Conservation (phyloP, 139 green algal genomes). For the Picochlorum sp. region DNA sequence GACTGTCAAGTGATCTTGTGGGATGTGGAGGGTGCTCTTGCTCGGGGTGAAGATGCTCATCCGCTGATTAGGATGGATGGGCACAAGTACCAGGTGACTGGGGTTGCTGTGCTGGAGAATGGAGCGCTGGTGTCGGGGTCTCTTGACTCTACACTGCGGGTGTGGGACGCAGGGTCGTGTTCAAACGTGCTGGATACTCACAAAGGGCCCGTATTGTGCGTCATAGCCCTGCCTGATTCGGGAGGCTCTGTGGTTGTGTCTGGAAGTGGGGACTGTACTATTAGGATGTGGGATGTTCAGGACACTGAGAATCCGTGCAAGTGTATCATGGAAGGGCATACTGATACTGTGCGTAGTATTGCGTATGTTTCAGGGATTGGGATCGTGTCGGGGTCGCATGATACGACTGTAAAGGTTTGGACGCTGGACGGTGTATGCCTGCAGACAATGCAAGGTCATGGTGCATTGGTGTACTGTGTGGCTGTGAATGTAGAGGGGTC, state of each 20-base stretch:
- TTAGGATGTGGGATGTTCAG: slow-evolving; percentile 29
- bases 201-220: slow-evolving; percentile 60
- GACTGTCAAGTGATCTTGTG: slow-evolving; percentile 76
- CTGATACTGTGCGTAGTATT: slow-evolving; percentile 70
- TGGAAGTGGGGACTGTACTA: slow-evolving; percentile 59
- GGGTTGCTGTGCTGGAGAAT: slow-evolving; percentile 41
- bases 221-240: slow-evolving; percentile 50
- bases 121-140: slow-evolving; percentile 65
- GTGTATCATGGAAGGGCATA: slow-evolving; percentile 57
- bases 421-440: slow-evolving; percentile 37
- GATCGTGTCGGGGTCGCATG: slow-evolving; percentile 86
- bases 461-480: slow-evolving; percentile 72
- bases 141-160: slow-evolving; percentile 67
- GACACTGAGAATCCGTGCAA: slow-evolving; percentile 31
- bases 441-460: slow-evolving; percentile 68
- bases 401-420: slow-evolving; percentile 62
- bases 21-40: slow-evolving; percentile 34
- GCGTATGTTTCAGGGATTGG: slow-evolving; percentile 59
- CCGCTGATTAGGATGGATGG: slow-evolving; percentile 40
- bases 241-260: slow-evolving; percentile 55
- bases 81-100: slow-evolving; percentile 72
- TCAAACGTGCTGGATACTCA: slow-evolving; percentile 53
- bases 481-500: slow-evolving; percentile 11
- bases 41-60: background rate
- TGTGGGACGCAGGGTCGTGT: slow-evolving; percentile 55